These are phyloP conservation scores for Aureobasidium namibiae DNA, from an alignment of 2,329 filamentous ascomycete genomes.

Conservation along the genomic window DNA sequence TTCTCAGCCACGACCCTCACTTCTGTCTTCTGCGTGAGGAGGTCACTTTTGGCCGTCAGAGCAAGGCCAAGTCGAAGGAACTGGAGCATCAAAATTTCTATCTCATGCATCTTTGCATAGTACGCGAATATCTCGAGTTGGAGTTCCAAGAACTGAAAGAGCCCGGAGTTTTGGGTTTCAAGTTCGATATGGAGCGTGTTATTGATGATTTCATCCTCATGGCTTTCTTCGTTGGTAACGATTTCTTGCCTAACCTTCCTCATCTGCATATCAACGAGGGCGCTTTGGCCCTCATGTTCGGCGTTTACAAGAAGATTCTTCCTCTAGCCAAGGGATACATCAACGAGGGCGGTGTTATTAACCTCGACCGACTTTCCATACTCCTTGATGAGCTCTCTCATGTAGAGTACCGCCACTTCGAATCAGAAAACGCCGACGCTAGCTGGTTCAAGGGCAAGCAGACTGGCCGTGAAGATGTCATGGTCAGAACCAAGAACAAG, in stretches of 20 bases:
- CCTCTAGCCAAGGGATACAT: constrained; percentile 88
- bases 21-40: constrained; percentile 96
- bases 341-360: constrained; percentile 90
- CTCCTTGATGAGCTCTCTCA: constrained; percentile 78
- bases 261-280: constrained; percentile 98
- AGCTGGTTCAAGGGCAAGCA: constrained; percentile 89
- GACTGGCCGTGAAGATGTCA: constrained; percentile 59
- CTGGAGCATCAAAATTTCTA: constrained; percentile 98
- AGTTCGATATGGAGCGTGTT: constrained; percentile 88
- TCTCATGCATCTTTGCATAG: constrained; percentile 92
- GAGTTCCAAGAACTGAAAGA: constrained; percentile 90
- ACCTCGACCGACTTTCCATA: constrained; percentile 67
- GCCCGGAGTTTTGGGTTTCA: constrained; percentile 61
- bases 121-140: constrained; percentile 90
- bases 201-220: constrained; percentile 99
- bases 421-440: constrained; percentile 78
- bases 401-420: constrained; percentile 88
- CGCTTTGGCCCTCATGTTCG: constrained; percentile 93
- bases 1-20: constrained; percentile 95
- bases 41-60: constrained; percentile 88
- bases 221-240: constrained; percentile 98
- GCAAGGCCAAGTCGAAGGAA: constrained; percentile 85
- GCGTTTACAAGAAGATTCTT: constrained; percentile 84
- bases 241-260: constrained; percentile 95
- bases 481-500: constrained; percentile 51